Evolutionary conservation across 306 rosid genomes (phyloP), one percentile per base, ranked within the genome.

Genomic region (Rubus idaeus): DNA sequence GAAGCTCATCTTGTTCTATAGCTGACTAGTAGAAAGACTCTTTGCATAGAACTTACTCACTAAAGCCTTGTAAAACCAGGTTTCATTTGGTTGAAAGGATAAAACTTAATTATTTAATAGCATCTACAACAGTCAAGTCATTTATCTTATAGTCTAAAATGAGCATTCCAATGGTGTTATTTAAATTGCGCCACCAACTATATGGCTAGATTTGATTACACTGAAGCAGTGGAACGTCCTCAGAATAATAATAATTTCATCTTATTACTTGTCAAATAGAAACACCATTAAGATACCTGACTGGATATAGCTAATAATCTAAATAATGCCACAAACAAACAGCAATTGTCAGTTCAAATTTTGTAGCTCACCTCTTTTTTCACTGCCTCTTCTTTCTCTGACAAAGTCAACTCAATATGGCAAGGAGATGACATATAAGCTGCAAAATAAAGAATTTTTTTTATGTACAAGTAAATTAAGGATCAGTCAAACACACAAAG

Each of bases 351-450:
- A 21, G 26, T 55, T 20, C 37, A 56, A 20, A 56, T 56, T 57
- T 53, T 1, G 13, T n/a, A 13, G 8, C 68, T 76, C 82, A 91
- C 98, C 97, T 91, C 94, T 83, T 91, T 94, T 87, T 88, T 86
- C 3, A 94, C 96, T 8, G 97, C 83, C 75, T 91, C 97, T 79
- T 94, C 94, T 79, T 91, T 94, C 78, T 94, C 98, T 2, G 97
- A 94, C 71, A 94, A 82, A 52, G 80, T 77, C 86, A 94, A 67
- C 88, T 94, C 96, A 8, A 89, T 94, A 75, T 94, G 97, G 91
- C 98, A 94, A 0, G 98, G 96, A 53, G 98, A 91, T 37, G 98
- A 91, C 97, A 91, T 94, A 73, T 90, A 94, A 64, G 97, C 98
- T 94, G 87, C 63, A 14, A 75, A 67, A 50, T 20, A 8, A 3